Evolutionary conservation across 257 asterid genomes (phyloP).

Genomic region (Fraxinus anomala): DNA sequence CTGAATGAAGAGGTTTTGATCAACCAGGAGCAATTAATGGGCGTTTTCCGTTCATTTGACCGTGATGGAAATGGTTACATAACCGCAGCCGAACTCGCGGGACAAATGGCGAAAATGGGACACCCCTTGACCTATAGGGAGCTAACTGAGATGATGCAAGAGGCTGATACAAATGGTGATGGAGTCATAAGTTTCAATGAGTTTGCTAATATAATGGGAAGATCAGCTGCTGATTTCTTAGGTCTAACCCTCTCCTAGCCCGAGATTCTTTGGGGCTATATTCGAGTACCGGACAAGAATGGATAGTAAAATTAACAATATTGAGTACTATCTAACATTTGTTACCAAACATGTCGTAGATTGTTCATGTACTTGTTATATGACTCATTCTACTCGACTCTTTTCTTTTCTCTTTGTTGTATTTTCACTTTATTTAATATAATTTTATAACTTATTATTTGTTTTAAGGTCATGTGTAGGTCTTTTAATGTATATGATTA

Average conservation of each 20-base stretch:
- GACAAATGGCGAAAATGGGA: slow-evolving; percentile 91
- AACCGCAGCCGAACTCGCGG: slow-evolving; percentile 85
- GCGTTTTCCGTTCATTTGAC: slow-evolving; percentile 77
- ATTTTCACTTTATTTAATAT: neutral
- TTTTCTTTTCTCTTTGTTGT: neutral
- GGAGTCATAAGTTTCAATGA: slow-evolving; percentile 78
- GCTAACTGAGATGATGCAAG: slow-evolving; percentile 75
- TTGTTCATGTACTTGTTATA: neutral
- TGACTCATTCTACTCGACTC: slow-evolving; percentile 24
- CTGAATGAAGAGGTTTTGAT: slow-evolving; percentile 56
- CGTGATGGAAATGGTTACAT: slow-evolving; percentile 90
- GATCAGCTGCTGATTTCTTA: slow-evolving; percentile 67
- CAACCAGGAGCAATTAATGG: slow-evolving; percentile 71
- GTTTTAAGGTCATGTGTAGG: neutral
- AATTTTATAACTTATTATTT: neutral
- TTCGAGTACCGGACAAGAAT: slow-evolving; percentile 5
- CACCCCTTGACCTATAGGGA: slow-evolving; percentile 81
- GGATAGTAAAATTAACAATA: neutral
- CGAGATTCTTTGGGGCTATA: neutral
- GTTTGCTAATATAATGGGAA: slow-evolving; percentile 69
- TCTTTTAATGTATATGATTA: slow-evolving; percentile 1
- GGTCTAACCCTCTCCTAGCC: slow-evolving; percentile 48
- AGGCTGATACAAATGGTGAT: slow-evolving; percentile 88
- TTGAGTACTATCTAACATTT: neutral
- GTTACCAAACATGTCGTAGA: slow-evolving; percentile 11